Evolutionary conservation across 177 flowering plant species (phyloP).

Genomic region (Viscum album): DNA sequence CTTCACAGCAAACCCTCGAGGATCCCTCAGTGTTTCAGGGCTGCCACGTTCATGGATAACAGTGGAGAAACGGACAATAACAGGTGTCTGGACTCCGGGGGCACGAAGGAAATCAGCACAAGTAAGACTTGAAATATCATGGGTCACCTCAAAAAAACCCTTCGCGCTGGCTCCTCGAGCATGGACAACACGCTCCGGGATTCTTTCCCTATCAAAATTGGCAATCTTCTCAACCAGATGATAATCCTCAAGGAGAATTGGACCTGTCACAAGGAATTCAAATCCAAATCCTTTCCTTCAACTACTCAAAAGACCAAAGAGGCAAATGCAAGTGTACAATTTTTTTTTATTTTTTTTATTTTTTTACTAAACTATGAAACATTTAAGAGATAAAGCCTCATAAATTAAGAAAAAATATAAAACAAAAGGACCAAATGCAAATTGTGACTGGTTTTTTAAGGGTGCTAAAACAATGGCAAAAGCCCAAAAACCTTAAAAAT

Average conservation of each 20-base stretch:
- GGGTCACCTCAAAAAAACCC: slow-evolving; percentile 97
- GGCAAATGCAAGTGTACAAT: no score
- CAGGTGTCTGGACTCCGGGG: slow-evolving; percentile 93
- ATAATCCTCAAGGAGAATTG: slow-evolving; percentile 94
- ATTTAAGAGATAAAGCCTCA: no score
- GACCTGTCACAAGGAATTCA: slow-evolving; percentile 40
- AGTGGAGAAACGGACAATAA: slow-evolving; percentile 92
- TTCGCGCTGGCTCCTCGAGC: slow-evolving; percentile 99
- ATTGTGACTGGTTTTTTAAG: no score
- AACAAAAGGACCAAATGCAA: no score
- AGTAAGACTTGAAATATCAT: slow-evolving; percentile 71
- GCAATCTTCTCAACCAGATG: slow-evolving; percentile 94
- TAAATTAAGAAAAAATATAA: no score
- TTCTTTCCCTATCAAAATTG: slow-evolving; percentile 78
- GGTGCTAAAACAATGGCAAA: no score
- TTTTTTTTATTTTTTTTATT: no score
- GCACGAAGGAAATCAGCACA: slow-evolving; percentile 97
- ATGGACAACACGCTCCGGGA: slow-evolving; percentile 98
- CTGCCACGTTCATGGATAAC: slow-evolving; percentile 98
- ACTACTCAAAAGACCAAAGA: no score
- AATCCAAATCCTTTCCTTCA: slow-evolving; percentile 1
- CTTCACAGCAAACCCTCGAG: slow-evolving; percentile 90
- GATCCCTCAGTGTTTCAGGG: slow-evolving; percentile 93
- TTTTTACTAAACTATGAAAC: no score
- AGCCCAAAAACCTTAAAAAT: no score